These are phyloP conservation scores for Diplosphaera chodatii DNA, from an alignment of 139 green algal genomes.

Conservation along the genomic window DNA sequence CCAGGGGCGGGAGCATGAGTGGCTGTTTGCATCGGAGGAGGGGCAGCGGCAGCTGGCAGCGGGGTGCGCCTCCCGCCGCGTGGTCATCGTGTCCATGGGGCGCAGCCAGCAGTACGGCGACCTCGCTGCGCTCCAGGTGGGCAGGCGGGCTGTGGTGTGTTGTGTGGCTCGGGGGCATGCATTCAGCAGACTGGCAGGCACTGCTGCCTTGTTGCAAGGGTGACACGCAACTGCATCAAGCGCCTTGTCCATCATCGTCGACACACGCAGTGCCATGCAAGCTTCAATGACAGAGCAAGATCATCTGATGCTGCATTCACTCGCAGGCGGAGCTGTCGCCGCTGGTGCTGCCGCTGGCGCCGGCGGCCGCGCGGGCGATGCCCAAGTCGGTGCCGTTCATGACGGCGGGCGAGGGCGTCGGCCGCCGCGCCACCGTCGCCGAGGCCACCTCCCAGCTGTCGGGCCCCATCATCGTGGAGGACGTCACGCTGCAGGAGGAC, in stretches of 20 bases:
- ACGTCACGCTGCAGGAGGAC: constrained; percentile 25
- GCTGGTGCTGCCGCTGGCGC: constrained; percentile 31
- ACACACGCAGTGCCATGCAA: too few relatives aligned
- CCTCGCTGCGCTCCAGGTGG: background rate
- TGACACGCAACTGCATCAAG: too few relatives aligned
- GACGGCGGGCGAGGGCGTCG: constrained; percentile 36
- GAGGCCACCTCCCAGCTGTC: constrained; percentile 17
- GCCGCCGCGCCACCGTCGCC: constrained; percentile 13
- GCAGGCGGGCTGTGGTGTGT: too few relatives aligned
- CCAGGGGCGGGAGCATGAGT: constrained; percentile 47
- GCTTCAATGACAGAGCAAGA: too few relatives aligned
- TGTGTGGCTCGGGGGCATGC: too few relatives aligned
- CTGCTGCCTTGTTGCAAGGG: too few relatives aligned
- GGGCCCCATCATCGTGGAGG: constrained; percentile 38
- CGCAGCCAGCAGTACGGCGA: constrained; percentile 29
- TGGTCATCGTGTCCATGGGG: constrained; percentile 36
- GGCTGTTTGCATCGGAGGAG: constrained; percentile 38
- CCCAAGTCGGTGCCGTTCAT: constrained; percentile 23
- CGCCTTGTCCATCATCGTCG: too few relatives aligned
- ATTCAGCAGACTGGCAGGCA: too few relatives aligned
- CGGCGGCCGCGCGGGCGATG: constrained; percentile 1
- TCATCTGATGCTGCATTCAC: too few relatives aligned
- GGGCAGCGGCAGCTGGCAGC: constrained; percentile 38
- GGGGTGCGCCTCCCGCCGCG: constrained; percentile 14
- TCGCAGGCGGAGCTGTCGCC: constrained; percentile 38